Evolutionary conservation across 116 monocot species (phyloP), one percentile per base, ranked within the genome.

Genomic region (Thalassia testudinum): DNA sequence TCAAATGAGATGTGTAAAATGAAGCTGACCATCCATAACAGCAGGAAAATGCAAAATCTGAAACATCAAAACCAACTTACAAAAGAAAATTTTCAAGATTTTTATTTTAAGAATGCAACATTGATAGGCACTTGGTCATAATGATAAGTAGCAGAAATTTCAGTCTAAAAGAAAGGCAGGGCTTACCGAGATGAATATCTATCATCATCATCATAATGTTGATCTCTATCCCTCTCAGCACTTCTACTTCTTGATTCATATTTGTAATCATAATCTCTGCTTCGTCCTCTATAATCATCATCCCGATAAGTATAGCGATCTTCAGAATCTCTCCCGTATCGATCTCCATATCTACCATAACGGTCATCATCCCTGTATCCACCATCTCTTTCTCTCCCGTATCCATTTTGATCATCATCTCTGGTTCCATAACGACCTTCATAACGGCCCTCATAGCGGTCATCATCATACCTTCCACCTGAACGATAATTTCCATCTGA

Each of bases 191-290:
- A 67, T 51, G 85, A 71, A 58, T 81, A 66, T 10, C 63, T 70
- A 56, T 88, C 78, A 64, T 85, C 88, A 60, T 95, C 85, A 49
- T 84, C 88, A 66, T 60, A 76, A 18, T 73, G 71, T 45, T 66
- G 75, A 15, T 63, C 78, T 69, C 67, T 72, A 14, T 85, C 73
- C 44, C 74, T 56, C 24, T 74, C 81, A 47, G 67, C 62, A 54
- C 81, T 95, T 55, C 70, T 75, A 27, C 60, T 78, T 62, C 81
- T 76, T 63, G 74, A 50, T n/a, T 80, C 74, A 65, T 70, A 70
- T 11, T 65, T 67, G 65, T 70, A 56, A 51, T 77, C 78, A 70
- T 87, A 71, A 63, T 68, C 66, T 18, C 74, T 66, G 16, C 60
- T 65, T 17, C 63, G 57, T 37, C 79, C 63, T 44, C 71, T 66